Conservation (phyloP, 805 yeast genomes). For the Yarrowia alimentaria region DNA sequence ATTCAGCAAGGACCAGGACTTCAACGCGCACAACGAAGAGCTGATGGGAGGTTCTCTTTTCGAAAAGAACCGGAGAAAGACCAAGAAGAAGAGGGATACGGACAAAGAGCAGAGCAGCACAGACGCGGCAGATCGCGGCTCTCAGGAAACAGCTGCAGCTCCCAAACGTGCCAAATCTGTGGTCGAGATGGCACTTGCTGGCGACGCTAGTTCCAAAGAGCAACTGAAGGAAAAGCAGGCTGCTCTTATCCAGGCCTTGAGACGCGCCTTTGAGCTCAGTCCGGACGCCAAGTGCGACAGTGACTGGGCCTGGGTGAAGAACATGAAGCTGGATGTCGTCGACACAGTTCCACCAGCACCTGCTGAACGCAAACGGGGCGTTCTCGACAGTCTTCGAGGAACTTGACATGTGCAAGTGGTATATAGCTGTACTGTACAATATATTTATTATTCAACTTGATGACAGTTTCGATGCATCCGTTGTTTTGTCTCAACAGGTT, state of each 20-base stretch:
- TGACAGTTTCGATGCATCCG: no score
- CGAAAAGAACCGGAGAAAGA: slow-evolving; percentile 13
- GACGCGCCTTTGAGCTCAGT: neutral
- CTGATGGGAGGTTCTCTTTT: slow-evolving; percentile 25
- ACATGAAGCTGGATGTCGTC: slow-evolving; percentile 2
- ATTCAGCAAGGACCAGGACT: slow-evolving; percentile 17
- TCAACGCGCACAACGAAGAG: slow-evolving; percentile 8
- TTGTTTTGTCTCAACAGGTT: no score
- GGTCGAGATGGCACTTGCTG: no score
- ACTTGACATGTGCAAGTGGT: no score
- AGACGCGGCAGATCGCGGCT: no score
- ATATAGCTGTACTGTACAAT: slow-evolving; percentile 12
- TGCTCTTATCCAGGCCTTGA: neutral
- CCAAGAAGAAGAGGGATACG: neutral
- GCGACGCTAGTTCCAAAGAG: neutral
- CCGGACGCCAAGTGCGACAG: neutral
- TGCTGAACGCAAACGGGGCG: neutral
- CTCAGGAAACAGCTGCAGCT: no score
- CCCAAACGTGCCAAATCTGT: no score
- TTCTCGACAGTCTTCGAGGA: slow-evolving; percentile 13
- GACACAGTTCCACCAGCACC: neutral
- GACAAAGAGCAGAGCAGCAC: neutral
- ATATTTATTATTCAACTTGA: slow-evolving; percentile 14
- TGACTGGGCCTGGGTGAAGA: neutral
- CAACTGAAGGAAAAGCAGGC: neutral